Evolutionary conservation across 495 filamentous ascomycete genomes (phyloP).

Genomic region (Daldinia concentrica): DNA sequence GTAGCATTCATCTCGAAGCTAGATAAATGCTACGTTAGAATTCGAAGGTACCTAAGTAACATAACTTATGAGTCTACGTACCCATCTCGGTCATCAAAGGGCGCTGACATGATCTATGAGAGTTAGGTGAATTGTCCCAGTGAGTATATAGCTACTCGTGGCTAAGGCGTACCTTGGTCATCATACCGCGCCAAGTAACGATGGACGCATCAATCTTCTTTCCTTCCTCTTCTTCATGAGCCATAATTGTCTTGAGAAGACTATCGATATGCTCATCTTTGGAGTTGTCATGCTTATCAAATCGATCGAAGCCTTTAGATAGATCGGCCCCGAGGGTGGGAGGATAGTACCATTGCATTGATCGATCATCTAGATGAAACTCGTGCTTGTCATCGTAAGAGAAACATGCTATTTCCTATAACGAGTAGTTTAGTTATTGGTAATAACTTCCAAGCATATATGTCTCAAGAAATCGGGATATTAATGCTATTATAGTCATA

Average conservation of each 20-base stretch:
- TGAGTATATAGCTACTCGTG: not conserved
- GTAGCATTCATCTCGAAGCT: slow-evolving; percentile 98
- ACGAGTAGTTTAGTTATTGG: not conserved
- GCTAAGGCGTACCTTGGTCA: slow-evolving; percentile 79
- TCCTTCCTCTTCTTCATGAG: slow-evolving; percentile 71
- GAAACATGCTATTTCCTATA: slow-evolving; percentile 85
- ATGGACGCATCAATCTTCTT: slow-evolving; percentile 78
- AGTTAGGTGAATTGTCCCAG: not conserved
- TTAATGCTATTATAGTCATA: slow-evolving; percentile 5
- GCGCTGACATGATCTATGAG: slow-evolving; percentile 79
- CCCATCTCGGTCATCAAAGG: slow-evolving; percentile 84
- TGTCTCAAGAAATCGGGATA: not conserved
- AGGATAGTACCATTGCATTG: slow-evolving; percentile 87
- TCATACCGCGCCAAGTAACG: slow-evolving; percentile 96
- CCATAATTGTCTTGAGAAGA: slow-evolving; percentile 77
- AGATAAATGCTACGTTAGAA: slow-evolving; percentile 27
- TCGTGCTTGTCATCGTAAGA: slow-evolving; percentile 86
- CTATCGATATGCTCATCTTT: slow-evolving; percentile 89
- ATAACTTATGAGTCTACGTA: slow-evolving; percentile 50
- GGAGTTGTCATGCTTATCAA: slow-evolving; percentile 82
- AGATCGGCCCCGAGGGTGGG: slow-evolving; percentile 76
- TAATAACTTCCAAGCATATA: not conserved
- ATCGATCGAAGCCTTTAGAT: slow-evolving; percentile 80
- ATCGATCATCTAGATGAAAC: slow-evolving; percentile 79
- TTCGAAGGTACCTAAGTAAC: not conserved